Evolutionary conservation across 768 basidiomycete genomes (phyloP).

Genomic region (Calocera viscosa): DNA sequence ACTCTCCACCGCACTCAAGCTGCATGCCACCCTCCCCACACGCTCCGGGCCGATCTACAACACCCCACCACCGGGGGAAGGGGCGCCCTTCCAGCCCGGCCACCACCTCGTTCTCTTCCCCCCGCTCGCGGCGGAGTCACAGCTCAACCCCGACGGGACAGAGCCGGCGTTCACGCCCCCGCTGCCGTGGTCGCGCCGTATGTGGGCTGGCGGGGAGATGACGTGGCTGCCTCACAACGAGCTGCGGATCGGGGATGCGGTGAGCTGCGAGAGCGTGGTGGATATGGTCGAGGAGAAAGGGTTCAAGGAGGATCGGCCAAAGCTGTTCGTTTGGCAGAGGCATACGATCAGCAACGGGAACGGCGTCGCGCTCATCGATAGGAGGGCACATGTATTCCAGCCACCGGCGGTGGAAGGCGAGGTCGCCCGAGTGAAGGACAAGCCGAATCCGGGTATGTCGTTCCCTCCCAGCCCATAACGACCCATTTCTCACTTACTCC

Average conservation of each 20-base stretch:
- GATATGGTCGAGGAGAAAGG: conserved; percentile 49
- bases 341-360: conserved; percentile 35
- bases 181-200: conserved; percentile 57
- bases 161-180: conserved; percentile 62
- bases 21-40: conserved; percentile 11
- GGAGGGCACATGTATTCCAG: conserved; percentile 58
- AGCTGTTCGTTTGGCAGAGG: conserved; percentile 61
- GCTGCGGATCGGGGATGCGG: conserved; percentile 43
- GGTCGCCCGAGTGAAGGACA: neutral
- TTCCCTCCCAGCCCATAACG: neutral
- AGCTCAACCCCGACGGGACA: conserved; percentile 55
- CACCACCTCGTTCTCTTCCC: conserved; percentile 70
- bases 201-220: conserved; percentile 70
- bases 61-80: neutral
- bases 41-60: conserved; percentile 6
- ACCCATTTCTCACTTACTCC: neutral
- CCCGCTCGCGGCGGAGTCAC: conserved; percentile 43
- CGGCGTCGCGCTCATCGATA: conserved; percentile 36
- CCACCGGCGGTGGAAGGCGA: conserved; percentile 23
- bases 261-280: conserved; percentile 39
- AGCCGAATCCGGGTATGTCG: neutral
- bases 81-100: conserved; percentile 38
- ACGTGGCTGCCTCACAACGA: conserved; percentile 29
- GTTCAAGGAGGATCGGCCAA: conserved; percentile 49
- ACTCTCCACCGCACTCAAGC: conserved; percentile 3